phyloP scores from a whole-genome alignment of 202 grass and related monocot genomes.

The Digitaria exilis region DNA sequence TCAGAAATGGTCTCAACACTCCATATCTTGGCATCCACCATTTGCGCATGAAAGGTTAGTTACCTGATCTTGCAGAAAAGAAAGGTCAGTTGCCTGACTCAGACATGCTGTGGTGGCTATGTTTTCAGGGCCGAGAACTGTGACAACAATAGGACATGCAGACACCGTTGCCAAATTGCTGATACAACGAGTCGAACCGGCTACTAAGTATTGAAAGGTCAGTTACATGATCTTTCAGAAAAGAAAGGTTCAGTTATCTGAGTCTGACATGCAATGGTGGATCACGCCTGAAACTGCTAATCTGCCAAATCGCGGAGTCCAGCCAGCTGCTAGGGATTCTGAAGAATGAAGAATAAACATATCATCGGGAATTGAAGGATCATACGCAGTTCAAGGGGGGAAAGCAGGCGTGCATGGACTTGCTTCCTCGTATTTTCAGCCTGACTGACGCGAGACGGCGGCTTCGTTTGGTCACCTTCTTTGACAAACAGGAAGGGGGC shows the following conservation, averaged over 20 bases:
- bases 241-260: neutral
- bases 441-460: neutral
- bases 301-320: neutral
- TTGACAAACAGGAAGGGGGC: neutral
- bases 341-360: neutral
- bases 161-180: neutral
- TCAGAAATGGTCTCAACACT: neutral
- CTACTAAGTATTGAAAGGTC: neutral
- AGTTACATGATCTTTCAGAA: neutral
- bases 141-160: too few species aligned
- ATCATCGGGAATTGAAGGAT: neutral
- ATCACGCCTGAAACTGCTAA: neutral
- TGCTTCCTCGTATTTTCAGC: neutral
- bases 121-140: neutral
- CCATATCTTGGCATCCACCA: neutral
- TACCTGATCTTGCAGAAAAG: neutral
- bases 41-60: neutral
- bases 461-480: neutral
- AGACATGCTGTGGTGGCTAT: neutral
- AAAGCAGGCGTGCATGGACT: slow-evolving; percentile 16
- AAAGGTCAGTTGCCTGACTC: neutral
- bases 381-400: neutral
- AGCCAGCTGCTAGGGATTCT: neutral
- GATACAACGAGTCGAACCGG: neutral
- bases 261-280: neutral